A percentile compares a stretch with the other conserved stretches of the same genome.
These are phyloP conservation scores for Cadophora luteo-olivacea DNA, from an alignment of 2,329 filamentous ascomycete species.

Conservation along the genomic window DNA sequence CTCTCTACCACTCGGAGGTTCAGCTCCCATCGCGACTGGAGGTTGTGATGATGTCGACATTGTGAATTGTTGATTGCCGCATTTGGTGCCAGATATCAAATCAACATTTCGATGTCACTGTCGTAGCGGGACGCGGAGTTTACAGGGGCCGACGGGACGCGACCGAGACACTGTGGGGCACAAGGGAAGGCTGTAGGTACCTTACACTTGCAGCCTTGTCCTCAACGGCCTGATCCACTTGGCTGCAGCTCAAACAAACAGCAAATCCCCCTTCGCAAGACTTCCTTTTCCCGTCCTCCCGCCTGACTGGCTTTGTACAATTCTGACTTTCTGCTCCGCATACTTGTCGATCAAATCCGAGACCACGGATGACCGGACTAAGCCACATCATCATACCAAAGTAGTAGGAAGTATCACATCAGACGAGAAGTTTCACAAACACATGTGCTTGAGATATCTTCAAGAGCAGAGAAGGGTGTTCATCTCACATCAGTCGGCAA, in stretches of 20 bases:
- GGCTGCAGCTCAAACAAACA: neutral
- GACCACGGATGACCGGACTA: neutral
- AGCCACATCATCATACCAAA: neutral
- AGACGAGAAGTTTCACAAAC: neutral
- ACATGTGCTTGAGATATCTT: neutral
- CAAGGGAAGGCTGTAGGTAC: neutral
- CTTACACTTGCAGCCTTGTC: constrained; percentile 8
- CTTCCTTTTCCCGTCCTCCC: neutral
- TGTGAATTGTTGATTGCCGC: constrained; percentile 25
- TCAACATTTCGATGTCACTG: constrained; percentile 11
- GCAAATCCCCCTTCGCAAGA: constrained; percentile 5
- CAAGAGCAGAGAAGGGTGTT: neutral
- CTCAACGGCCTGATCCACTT: neutral
- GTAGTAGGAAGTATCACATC: neutral
- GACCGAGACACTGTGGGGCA: constrained; percentile 6
- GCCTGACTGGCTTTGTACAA: no score
- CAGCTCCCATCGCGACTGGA: constrained; percentile 25
- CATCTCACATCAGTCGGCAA: neutral
- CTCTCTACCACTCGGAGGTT: constrained; percentile 14
- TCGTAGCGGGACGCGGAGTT: constrained; percentile 6
- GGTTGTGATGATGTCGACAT: constrained; percentile 36
- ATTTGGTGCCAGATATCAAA: constrained; percentile 24
- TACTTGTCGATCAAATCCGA: neutral
- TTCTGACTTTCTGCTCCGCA: neutral
- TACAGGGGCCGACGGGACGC: constrained; percentile 3